These are phyloP conservation scores for Mucor sp. DNA, from an alignment of 371 early-diverging fungal genomes.

Conservation along the genomic window DNA sequence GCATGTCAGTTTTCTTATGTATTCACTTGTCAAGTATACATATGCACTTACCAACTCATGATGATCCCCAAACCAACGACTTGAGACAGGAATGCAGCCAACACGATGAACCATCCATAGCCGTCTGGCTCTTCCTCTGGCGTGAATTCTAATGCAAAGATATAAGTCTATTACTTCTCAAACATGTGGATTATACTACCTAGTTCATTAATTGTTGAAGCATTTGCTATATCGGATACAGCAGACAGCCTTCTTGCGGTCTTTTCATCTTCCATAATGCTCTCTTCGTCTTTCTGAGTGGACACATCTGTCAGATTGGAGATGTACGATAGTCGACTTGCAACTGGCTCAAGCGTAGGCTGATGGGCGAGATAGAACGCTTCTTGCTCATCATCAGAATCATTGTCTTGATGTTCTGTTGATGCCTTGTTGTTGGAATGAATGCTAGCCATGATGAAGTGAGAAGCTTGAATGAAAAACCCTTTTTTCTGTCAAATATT, in stretches of 20 bases:
- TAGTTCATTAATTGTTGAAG: not conserved
- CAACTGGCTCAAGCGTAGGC: not conserved
- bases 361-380: not conserved
- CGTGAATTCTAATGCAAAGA: not conserved
- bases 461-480: not conserved
- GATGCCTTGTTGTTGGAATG: not conserved
- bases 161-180: too few species aligned
- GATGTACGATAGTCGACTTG: not conserved
- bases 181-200: not conserved
- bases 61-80: constrained; percentile 46
- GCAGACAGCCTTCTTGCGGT: not conserved
- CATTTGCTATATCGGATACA: not conserved
- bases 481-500: not conserved
- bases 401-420: not conserved
- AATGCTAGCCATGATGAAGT: not conserved
- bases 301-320: not conserved
- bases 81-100: constrained; percentile 48
- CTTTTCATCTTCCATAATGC: not conserved
- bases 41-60: constrained; percentile 13
- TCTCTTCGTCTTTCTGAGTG: not conserved
- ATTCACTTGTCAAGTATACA: too few species aligned
- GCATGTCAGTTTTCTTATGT: too few species aligned
- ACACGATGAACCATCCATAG: constrained; percentile 46
- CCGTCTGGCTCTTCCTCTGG: not conserved
- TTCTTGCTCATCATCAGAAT: not conserved